Base-by-base conservation (phyloP, 441 rosid species). In the Populus trichocarpa region DNA sequence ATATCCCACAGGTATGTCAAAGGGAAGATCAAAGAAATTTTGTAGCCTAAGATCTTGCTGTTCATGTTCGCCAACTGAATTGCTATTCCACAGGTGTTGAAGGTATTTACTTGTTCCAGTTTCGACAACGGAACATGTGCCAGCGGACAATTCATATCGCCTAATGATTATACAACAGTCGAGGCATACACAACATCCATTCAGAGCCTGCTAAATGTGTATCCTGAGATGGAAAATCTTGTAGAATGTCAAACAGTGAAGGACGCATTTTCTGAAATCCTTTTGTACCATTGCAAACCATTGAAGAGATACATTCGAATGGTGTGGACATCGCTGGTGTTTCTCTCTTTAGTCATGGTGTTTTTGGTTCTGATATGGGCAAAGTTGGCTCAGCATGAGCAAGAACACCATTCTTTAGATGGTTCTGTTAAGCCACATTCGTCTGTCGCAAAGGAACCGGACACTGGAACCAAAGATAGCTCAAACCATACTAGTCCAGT, bases 141-240 rank as follows among this genome's bases (percentile, higher is more conserved):
- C n/a, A 22, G 57, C 11, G 86, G 90, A 53, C 81, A 69, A 25
- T 80, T 83, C 84, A 81, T 92, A 76, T 77, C 92, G 3, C 20
- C 53, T 4, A 80, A 42, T 5, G 84, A 83, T 0, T 90, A 77
- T 69, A 73, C 32, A 70, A 75, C 79, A 9, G 87, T 86, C 20
- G 84, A 83, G 79, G 83, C 80, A n/a, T 90, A 84, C 89, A 84
- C 91, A 18, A 77, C 74, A 71, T 88, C 90, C 11, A 75, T 90
- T 70, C 94, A 92, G 75, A 85, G 40, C 40, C 86, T 90, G 2
- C 75, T 90, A 23, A 78, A 90, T 13, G 88, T 75, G 8, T 92
- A 87, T 75, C 97, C 97, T 0, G 85, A 85, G 7, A 83, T 92
- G 92, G 89, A 88, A 83, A 86, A 69, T 66, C 81, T 90, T 4